Base-by-base conservation (phyloP, 2,329 filamentous ascomycete species). In the Aspergillus viridinutans region DNA sequence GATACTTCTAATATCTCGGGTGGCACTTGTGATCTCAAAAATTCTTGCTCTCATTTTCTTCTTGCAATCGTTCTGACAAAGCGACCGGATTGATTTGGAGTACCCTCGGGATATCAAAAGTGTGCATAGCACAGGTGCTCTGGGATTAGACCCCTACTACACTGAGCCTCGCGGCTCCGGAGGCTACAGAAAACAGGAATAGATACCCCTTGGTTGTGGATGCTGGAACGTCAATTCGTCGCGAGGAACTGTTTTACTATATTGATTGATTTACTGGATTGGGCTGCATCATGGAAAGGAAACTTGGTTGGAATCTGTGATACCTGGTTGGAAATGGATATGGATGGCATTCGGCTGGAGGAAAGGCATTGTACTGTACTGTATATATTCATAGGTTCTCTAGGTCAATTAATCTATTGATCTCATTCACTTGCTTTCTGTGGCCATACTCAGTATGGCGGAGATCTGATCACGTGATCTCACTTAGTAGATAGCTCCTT, bases 1-100 rank as follows among this genome's bases (percentile, higher is more conserved):
- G 56, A 60, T 60, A 38, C 52, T 32, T 40, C 47, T 59, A 42
- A 53, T 53, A 52, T 47, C 49, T 47, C 29, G 57, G 57, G 55
- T 42, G 57, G 57, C 52, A 43, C 43, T 59, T 47, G 57, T 59
- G 32, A 49, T 25, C 21, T 47, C 12, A 47, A 47, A 43, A 47
- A 14, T 47, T 25, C 23, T 10, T 43, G n/a, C 40, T 21, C 40
- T 43, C 17, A 17, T 49, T 49, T 32, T 50, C 47, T 49, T 49
- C 10, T 42, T 52, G 32, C 26, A 25, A 29, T 52, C 23, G 35
- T n/a, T 52, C 49, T 52, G 29, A 38, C 23, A 56, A 53, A 56
- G 52, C 49, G 49, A 51, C 50, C 29, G 50, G 50, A 26, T 47
- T 47, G 43, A 47, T 9, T n/a, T 40, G 32, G 49, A 40, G 49